phyloP scores from a whole-genome alignment of 768 basidiomycete genomes.

The Rhizopogon vinicolor region DNA sequence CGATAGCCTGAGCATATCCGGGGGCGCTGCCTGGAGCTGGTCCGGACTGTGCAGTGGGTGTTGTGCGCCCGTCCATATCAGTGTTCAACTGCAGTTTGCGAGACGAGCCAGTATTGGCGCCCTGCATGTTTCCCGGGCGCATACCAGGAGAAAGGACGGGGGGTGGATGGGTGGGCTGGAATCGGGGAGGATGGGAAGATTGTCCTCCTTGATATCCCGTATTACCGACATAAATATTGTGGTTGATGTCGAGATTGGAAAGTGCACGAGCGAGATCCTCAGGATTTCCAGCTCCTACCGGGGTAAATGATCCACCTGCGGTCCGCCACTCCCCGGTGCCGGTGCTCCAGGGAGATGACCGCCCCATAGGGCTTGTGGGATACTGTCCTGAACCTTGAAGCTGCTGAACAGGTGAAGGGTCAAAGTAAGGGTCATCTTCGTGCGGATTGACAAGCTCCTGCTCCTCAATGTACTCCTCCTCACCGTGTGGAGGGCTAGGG shows the following conservation, averaged over 20 bases:
- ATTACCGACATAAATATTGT: slow-evolving; percentile 24
- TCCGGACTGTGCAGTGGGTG: slow-evolving; percentile 40
- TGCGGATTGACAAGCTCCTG: slow-evolving; percentile 34
- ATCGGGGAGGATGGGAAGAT: slow-evolving; percentile 63
- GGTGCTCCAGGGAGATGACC: slow-evolving; percentile 62
- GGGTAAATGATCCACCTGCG: slow-evolving; percentile 29
- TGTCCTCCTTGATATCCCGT: slow-evolving; percentile 41
- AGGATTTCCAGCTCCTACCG: slow-evolving; percentile 33
- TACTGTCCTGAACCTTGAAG: slow-evolving; percentile 32
- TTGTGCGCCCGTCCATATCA: slow-evolving; percentile 66
- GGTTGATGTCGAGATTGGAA: slow-evolving; percentile 58
- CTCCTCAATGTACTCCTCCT: slow-evolving; percentile 54
- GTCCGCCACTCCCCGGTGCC: slow-evolving; percentile 56
- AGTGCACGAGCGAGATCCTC: slow-evolving; percentile 79
- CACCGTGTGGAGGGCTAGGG: slow-evolving; percentile 46
- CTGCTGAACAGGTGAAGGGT: slow-evolving; percentile 36
- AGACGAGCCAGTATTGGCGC: slow-evolving; percentile 28
- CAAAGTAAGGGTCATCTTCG: slow-evolving; percentile 39
- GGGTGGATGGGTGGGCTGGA: slow-evolving; percentile 48
- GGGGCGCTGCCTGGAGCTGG: slow-evolving; percentile 48
- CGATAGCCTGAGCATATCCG: slow-evolving; percentile 40
- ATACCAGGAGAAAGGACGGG: slow-evolving; percentile 40
- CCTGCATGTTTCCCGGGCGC: slow-evolving; percentile 36
- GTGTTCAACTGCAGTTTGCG: slow-evolving; percentile 54
- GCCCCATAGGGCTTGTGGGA: slow-evolving; percentile 54